Evolutionary conservation across 1,284 basidiomycete genomes (phyloP), one percentile per base, ranked within the genome.

Genomic region (Hortiboletus rubellus): DNA sequence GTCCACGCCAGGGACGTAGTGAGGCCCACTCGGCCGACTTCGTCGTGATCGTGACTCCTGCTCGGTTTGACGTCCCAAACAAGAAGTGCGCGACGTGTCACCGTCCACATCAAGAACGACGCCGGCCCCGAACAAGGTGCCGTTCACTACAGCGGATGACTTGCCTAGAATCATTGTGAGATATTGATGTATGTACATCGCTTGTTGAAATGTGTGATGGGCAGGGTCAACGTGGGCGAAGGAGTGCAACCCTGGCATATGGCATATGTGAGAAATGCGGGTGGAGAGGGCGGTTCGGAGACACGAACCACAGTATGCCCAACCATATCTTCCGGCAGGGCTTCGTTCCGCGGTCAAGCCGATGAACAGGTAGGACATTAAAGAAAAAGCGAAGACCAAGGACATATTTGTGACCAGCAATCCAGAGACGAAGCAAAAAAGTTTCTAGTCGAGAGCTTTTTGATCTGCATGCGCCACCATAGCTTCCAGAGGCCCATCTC

Each of bases 51-150:
- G 5, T 27, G 5, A 27, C 5, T 5, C 79, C 79, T 12, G 74
- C 75, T 17, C 63, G 65, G 65, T 50, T 76, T 59, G 22, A 82
- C 66, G 22, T 65, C 64, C 40, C 65, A 63, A 2, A 75, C 72
- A n/a, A 81, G 68, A 14, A 82, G 60, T 2, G 75, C 78, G 49
- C 82, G 76, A 63, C 80, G 82, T 6, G 79, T 78, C 27, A 74
- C 69, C 83, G 61, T 84, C 83, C 2, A 81, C 78, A 12, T 81
- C 82, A 50, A 85, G 72, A 24, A 84, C 74, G 10, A 84, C 64
- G 56, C 84, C 82, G 5, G 82, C 70, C 60, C 78, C 76, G 57
- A 78, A 69, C 0, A 70, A 72, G 12, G 77, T 76, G 6, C 79
- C 78, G 60, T 83, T 22, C 81, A 7, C 76, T 58, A 60, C 84